Conservation (phyloP, 1,284 basidiomycete species). For the Thelephora terrestris region DNA sequence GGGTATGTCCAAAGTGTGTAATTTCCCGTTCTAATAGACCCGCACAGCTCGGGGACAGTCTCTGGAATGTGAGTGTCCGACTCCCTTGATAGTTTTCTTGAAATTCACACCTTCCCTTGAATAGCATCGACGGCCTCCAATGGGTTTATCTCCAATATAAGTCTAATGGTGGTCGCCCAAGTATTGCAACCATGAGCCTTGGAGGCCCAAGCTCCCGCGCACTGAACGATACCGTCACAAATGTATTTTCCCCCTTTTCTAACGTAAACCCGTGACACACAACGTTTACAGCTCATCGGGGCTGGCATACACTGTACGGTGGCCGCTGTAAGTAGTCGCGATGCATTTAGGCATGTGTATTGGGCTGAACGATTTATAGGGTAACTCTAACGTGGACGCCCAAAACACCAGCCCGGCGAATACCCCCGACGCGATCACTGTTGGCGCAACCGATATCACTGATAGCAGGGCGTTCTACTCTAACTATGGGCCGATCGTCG, state of each 20-base stretch:
- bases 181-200: conserved; percentile 65
- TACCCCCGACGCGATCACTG: conserved; percentile 45
- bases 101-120: neutral
- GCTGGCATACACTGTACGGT: conserved; percentile 24
- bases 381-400: conserved; percentile 22
- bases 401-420: conserved; percentile 22
- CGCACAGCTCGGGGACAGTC: conserved; percentile 33
- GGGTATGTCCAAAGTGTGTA: conserved; percentile 21
- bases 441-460: conserved; percentile 47
- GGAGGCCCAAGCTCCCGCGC: conserved; percentile 54
- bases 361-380: conserved; percentile 15
- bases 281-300: conserved; percentile 9
- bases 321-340: neutral
- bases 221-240: conserved; percentile 51
- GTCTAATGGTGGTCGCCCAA: conserved; percentile 42
- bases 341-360: too few species aligned
- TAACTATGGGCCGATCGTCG: conserved; percentile 25
- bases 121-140: conserved; percentile 39
- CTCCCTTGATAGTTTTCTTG: neutral
- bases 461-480: conserved; percentile 32
- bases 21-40: conserved; percentile 38
- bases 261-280: neutral
- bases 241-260: conserved; percentile 9
- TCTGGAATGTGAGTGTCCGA: conserved; percentile 17
- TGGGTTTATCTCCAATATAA: conserved; percentile 32